These are phyloP conservation scores for Globisporangium cederbergense DNA, from an alignment of 352 stramenopile genomes.

Conservation along the genomic window DNA sequence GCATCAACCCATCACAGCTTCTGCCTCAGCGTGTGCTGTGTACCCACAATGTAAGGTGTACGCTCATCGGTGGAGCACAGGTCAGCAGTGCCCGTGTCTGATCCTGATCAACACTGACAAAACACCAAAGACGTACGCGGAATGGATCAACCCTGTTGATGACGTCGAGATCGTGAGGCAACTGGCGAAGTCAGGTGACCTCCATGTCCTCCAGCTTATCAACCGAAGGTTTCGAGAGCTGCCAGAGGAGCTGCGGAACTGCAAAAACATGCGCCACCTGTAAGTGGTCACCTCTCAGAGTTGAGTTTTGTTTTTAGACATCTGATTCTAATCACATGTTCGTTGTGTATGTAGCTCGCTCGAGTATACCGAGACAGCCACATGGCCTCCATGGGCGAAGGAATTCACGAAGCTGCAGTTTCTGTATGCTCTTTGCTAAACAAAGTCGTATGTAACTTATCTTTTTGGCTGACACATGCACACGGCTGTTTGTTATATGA, in stretches of 20 bases:
- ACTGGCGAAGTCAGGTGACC: conserved; percentile 24
- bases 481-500: too few relatives aligned
- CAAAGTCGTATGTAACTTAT: too few relatives aligned
- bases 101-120: conserved; percentile 29
- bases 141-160: conserved; percentile 25
- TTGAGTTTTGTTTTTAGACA: too few relatives aligned
- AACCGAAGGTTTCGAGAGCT: conserved; percentile 24
- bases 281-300: conserved; percentile 16
- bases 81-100: conserved; percentile 29
- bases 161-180: conserved; percentile 22
- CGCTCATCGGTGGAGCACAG: conserved; percentile 16
- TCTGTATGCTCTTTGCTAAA: too few relatives aligned
- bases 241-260: conserved; percentile 26
- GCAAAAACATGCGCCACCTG: conserved; percentile 45
- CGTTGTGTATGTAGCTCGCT: too few relatives aligned
- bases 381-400: too few relatives aligned
- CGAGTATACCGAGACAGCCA: too few relatives aligned
- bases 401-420: too few relatives aligned
- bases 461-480: too few relatives aligned
- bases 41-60: too few relatives aligned
- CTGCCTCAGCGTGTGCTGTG: conserved; percentile 28
- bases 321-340: too few relatives aligned
- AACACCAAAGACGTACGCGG: conserved; percentile 14
- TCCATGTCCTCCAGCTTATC: conserved; percentile 37
- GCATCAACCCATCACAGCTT: too few relatives aligned